Base-by-base conservation (phyloP, 306 rosid genomes). In the Hippophae rhamnoides region DNA sequence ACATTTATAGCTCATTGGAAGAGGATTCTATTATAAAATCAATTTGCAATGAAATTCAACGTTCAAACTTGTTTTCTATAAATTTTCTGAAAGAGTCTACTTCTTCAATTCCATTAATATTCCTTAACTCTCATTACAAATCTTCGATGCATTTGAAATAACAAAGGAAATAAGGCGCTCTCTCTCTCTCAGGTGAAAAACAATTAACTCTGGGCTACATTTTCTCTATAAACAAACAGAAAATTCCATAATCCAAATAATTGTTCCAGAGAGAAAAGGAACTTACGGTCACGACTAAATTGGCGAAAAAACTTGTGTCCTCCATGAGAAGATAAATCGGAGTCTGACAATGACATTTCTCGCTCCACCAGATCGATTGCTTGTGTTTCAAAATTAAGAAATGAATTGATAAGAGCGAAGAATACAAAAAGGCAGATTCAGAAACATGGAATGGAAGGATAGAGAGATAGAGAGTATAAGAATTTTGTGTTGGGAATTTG, bases 331-430 rank as follows among this genome's bases (percentile, higher is more conserved):
- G 80, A 78, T 45, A 75, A 47, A 26, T 87, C 98, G 41, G 92
- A 83, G 69, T 90, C 96, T 12, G 98, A 90, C 41, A 85, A 70
- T 25, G 97, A 90, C 98, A 90, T 89, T 43, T 69, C 60, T 64
- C 10, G 59, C 59, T 42, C 72, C 41, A 51, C 63, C 63, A 59
- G 63, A 11, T 41, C 46, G 69, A 69, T 48, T 44, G 54, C 40
- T 76, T 57, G 49, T 8, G 61, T 6, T 68, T 26, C 23, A 49
- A 65, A 52, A 0, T 41, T 40, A 47, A 74, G 6, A 41, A 40
- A 53, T 43, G 10, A 18, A 5, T 40, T 18, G n/a, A 52, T 41
- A 43, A 26, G 49, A 12, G 54, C 9, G 69, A 67, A 14, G 25
- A 60, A 7, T 59, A 14, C 46, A 52, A 57, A 75, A 62, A 49